A percentile compares a stretch with the other conserved stretches of the same genome.
These are phyloP conservation scores for Russula abietina DNA, from an alignment of 768 basidiomycete genomes.

Conservation along the genomic window DNA sequence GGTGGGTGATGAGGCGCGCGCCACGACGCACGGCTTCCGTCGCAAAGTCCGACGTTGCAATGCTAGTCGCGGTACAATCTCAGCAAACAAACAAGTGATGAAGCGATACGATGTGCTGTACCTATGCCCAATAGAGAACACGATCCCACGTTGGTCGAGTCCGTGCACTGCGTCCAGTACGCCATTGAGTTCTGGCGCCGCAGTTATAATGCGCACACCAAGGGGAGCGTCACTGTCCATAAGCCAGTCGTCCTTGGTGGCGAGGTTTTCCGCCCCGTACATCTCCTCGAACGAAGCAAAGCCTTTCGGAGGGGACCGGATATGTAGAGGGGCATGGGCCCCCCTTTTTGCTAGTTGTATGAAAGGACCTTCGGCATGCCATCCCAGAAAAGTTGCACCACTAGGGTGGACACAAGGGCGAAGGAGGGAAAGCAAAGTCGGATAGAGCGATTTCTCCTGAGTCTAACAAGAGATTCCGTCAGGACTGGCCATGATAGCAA, in stretches of 20 bases:
- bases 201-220: conserved; percentile 76
- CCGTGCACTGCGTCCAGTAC: conserved; percentile 65
- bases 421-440: conserved; percentile 60
- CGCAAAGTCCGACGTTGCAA: conserved; percentile 69
- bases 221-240: conserved; percentile 39
- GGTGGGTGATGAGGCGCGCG: conserved; percentile 81
- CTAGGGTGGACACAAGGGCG: conserved; percentile 56
- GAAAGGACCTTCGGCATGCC: conserved; percentile 91
- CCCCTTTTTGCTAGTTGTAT: conserved; percentile 77
- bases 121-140: conserved; percentile 90
- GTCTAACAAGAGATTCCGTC: conserved; percentile 43
- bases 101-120: conserved; percentile 29
- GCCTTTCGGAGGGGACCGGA: conserved; percentile 56
- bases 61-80: conserved; percentile 37
- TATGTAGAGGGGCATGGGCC: conserved; percentile 66
- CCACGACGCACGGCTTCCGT: conserved; percentile 64
- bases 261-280: conserved; percentile 64
- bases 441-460: conserved; percentile 69
- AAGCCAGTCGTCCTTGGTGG: conserved; percentile 60
- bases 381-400: conserved; percentile 75
- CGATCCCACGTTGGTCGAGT: conserved; percentile 57
- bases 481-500: background rate
- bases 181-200: conserved; percentile 81
- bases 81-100: background rate
- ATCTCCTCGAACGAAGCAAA: conserved; percentile 64